Base-by-base conservation (phyloP, 2,329 filamentous ascomycete species). In the Cryphonectria radicalis region DNA sequence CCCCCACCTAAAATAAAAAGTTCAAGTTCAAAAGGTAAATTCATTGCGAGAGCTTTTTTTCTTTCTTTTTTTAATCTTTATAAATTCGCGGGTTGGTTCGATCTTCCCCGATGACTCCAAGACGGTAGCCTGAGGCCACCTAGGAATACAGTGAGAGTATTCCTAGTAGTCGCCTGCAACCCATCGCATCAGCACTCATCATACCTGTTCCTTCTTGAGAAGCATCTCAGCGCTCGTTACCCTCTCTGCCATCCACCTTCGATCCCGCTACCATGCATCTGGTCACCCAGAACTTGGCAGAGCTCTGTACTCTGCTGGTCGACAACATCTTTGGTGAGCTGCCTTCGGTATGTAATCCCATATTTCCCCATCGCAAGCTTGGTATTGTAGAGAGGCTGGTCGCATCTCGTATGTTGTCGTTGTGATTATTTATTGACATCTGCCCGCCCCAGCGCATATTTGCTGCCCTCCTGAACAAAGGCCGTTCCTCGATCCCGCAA, bases 311-410 rank as follows among this genome's bases (percentile, higher is more conserved):
- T 84, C 90, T 97, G 80, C 88, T 98, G 74, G 91, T 98, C 74
- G 91, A 94, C 79, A 94, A 98, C 80, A 87, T 93, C 72, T 95
- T 96, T 81, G 96, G 96, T 79, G 93, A 97, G 83, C 90, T 98
- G 72, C 94, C 94, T 74, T 93, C 94, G 80, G 95, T 98, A 92
- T 78, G 92, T 84, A 68, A 42, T 55, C 37, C 37, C 63, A 92
- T 84, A 67, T 43, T 53, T 28, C 28, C 64, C 40, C 59, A 22
- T 67, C 55, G 63, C 67, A 60, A 46, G 70, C 55, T 67, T 71
- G 73, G 76, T 74, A 53, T 76, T 50, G 69, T 62, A 66, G 42
- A 63, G 50, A 63, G 46, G 63, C 67, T 59, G 50, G 66, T 68
- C 22, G 32, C 43, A 70, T 66, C 25, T 69, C 67, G 25, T 59